phyloP scores from a whole-genome alignment of 2,329 filamentous ascomycete species.

The Penicillium hordei region DNA sequence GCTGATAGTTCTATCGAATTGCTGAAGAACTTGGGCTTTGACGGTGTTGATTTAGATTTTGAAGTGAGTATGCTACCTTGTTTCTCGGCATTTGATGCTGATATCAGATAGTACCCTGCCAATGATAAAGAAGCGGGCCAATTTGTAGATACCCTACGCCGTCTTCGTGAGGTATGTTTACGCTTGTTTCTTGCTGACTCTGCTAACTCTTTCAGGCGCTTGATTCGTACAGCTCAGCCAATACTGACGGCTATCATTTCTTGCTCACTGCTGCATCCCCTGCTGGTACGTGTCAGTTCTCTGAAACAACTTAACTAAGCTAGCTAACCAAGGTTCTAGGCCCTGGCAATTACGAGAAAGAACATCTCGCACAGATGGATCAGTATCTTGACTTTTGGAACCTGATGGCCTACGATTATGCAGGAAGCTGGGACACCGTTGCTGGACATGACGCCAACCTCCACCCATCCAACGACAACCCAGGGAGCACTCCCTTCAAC shows the following conservation, averaged over 20 bases:
- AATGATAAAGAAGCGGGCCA: no score
- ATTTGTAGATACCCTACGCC: no score
- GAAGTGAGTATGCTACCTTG: no score
- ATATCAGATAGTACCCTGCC: no score
- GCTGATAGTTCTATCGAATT: no score
- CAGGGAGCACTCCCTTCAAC: constrained; percentile 72
- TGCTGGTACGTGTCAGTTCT: constrained; percentile 37
- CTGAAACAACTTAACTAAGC: no score
- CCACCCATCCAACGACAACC: constrained; percentile 57
- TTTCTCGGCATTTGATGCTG: no score
- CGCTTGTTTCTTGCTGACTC: no score
- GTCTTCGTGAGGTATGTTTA: no score
- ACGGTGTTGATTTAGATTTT: no score
- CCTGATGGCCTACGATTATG: constrained; percentile 60
- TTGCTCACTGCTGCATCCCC: constrained; percentile 50
- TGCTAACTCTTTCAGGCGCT: no score
- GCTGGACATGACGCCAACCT: constrained; percentile 82
- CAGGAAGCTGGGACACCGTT: constrained; percentile 73
- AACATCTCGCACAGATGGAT: constrained; percentile 49
- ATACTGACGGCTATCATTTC: constrained; percentile 44
- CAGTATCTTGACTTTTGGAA: constrained; percentile 46
- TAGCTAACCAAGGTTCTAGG: constrained; percentile 27
- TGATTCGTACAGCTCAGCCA: constrained; percentile 41
- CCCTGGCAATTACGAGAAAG: constrained; percentile 44
- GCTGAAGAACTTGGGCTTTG: no score